Base-by-base conservation (phyloP, 2,329 filamentous ascomycete genomes). In the Penicillium sp. region DNA sequence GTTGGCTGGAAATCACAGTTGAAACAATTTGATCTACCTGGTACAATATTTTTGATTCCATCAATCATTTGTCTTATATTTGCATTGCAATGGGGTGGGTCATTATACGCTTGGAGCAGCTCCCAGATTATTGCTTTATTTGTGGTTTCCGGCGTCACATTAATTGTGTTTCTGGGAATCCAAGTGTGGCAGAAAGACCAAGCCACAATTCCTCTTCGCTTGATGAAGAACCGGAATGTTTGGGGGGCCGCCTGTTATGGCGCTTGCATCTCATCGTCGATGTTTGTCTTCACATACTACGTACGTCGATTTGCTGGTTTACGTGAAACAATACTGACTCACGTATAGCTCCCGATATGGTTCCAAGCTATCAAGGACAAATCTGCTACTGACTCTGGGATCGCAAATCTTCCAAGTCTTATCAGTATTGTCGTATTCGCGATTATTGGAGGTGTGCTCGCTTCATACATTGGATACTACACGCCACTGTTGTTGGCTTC, bases 181-280 rank as follows among this genome's bases (percentile, higher is more conserved):
- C 66, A 49, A 69, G 81, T 51, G 73, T 81, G 74, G 65, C 72
- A 79, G 59, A 73, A 76, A 8, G 80, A 84, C 21, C 71, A 73
- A 45, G 82, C 77, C 2, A 81, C 78, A 10, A 66, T 84, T 9
- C 81, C 82, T 14, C 79, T 79, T 27, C 70, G 77, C 9, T 74
- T 84, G 47, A 74, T 83, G 58, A 76, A 71, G 49, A 74, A 81
- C 58, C 74, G 80, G 24, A 75, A 68, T 22, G 67, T 77, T 9
- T 61, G 68, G 4, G 50, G 66, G 21, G 63, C 69, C 5, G 55
- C 60, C 4, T 66, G 67, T 54, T 77, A 70, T 63, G 60, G 63
- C 4, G 16, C 57, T 7, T 54, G 54, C 22, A 56, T 63, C 16
- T 49, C 49, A 7, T 55, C 55, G 11, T 48, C 53, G 1, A 57